A percentile compares a stretch with the other conserved stretches of the same genome.
Conservation (phyloP, 495 filamentous ascomycete species). For the Aspergillus wentii region DNA sequence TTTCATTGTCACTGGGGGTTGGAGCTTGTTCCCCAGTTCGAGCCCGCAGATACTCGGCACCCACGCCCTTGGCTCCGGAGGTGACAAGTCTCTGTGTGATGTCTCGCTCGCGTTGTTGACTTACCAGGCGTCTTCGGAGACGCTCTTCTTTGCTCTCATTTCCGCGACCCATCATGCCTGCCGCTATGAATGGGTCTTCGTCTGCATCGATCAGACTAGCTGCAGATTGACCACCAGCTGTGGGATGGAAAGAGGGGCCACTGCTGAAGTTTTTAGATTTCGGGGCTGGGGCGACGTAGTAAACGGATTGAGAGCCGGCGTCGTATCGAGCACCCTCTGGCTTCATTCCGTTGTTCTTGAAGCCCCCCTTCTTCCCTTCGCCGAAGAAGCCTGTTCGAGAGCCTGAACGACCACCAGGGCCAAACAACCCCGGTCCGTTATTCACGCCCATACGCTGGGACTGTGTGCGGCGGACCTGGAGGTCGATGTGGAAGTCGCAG, state of each 20-base stretch:
- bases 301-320: slow-evolving; percentile 48
- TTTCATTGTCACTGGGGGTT: slow-evolving; percentile 3
- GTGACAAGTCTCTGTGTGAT: slow-evolving; percentile 64
- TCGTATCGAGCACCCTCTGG: slow-evolving; percentile 55
- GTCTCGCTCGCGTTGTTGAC: slow-evolving; percentile 74
- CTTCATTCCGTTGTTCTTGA: slow-evolving; percentile 32
- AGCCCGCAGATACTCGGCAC: slow-evolving; percentile 72
- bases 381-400: slow-evolving; percentile 43
- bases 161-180: slow-evolving; percentile 40
- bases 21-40: slow-evolving; percentile 17
- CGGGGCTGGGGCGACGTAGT: slow-evolving; percentile 48
- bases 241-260: slow-evolving; percentile 19
- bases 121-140: slow-evolving; percentile 61
- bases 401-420: slow-evolving; percentile 39
- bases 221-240: slow-evolving; percentile 39
- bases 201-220: slow-evolving; percentile 67
- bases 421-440: slow-evolving; percentile 43
- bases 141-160: slow-evolving; percentile 58
- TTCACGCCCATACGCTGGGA: slow-evolving; percentile 78
- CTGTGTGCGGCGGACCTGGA: slow-evolving; percentile 66
- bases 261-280: slow-evolving; percentile 17
- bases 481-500: slow-evolving; percentile 89
- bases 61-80: slow-evolving; percentile 59
- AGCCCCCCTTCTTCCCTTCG: slow-evolving; percentile 29
- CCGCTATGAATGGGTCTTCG: slow-evolving; percentile 50